phyloP scores from a whole-genome alignment of 305 asterid genomes.

The Galium porrigens region DNA sequence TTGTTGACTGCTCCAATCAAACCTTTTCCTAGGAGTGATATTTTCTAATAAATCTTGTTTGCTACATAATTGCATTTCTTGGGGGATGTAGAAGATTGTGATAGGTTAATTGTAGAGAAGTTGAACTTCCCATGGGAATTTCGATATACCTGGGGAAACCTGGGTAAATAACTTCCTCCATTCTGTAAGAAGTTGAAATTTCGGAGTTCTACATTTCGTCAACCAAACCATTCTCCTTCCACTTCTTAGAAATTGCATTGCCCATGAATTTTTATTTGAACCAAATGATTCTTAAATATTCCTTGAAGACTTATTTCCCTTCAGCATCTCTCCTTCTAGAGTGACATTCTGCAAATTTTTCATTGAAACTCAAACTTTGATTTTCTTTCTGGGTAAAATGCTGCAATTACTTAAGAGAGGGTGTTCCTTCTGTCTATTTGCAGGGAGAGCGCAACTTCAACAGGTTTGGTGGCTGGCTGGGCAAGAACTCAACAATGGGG shows the following conservation, averaged over 20 bases:
- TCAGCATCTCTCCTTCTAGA: not conserved
- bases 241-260: not conserved
- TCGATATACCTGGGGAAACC: not conserved
- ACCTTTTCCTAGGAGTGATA: not conserved
- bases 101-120: not conserved
- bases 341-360: not conserved
- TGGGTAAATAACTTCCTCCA: not conserved
- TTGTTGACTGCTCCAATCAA: not conserved
- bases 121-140: not conserved
- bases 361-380: not conserved
- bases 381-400: not conserved
- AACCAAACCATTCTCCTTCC: not conserved
- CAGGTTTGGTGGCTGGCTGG: constrained; percentile 98
- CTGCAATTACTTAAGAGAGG: not conserved
- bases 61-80: not conserved
- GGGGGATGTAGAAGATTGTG: not conserved
- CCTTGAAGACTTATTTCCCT: not conserved
- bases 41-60: not conserved
- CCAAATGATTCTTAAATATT: not conserved
- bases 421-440: constrained; percentile 11
- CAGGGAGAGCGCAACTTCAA: constrained; percentile 93
- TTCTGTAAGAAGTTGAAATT: not conserved
- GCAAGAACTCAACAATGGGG: constrained; percentile 82
- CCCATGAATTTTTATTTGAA: not conserved
- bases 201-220: not conserved